phyloP scores from a whole-genome alignment of 768 basidiomycete species.

The Rhizopogon vulgaris region DNA sequence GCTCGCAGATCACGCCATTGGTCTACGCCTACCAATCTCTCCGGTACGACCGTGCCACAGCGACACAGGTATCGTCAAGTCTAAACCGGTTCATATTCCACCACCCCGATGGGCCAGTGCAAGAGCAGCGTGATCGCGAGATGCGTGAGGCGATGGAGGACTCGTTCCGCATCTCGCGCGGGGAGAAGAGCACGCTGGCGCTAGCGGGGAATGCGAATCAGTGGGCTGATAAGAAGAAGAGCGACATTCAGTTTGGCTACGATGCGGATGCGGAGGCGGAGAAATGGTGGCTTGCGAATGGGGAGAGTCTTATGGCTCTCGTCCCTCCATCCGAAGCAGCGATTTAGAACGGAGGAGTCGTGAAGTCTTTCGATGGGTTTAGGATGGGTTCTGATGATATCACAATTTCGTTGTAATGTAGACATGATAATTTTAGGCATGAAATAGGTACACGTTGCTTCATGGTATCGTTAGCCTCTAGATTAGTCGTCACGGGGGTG shows the following conservation, averaged over 20 bases:
- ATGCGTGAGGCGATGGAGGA: conserved; percentile 48
- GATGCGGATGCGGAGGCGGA: conserved; percentile 49
- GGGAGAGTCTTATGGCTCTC: conserved; percentile 12
- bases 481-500: neutral
- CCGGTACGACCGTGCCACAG: conserved; percentile 43
- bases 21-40: conserved; percentile 48
- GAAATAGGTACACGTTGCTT: no score
- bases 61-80: conserved; percentile 43
- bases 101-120: conserved; percentile 47
- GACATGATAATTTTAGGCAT: neutral
- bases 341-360: neutral
- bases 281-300: conserved; percentile 40
- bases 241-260: conserved; percentile 40
- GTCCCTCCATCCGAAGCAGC: neutral
- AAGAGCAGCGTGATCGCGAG: conserved; percentile 41
- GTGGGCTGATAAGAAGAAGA: conserved; percentile 56
- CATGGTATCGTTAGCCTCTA: neutral
- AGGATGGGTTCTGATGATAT: neutral
- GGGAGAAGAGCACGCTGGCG: conserved; percentile 8
- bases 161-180: conserved; percentile 22
- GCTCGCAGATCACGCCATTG: conserved; percentile 39
- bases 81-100: conserved; percentile 53
- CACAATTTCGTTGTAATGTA: neutral
- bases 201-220: conserved; percentile 39
- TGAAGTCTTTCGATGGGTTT: neutral